These are phyloP conservation scores for Fusarium devonianum DNA, from an alignment of 2,329 filamentous ascomycete genomes.

Conservation along the genomic window DNA sequence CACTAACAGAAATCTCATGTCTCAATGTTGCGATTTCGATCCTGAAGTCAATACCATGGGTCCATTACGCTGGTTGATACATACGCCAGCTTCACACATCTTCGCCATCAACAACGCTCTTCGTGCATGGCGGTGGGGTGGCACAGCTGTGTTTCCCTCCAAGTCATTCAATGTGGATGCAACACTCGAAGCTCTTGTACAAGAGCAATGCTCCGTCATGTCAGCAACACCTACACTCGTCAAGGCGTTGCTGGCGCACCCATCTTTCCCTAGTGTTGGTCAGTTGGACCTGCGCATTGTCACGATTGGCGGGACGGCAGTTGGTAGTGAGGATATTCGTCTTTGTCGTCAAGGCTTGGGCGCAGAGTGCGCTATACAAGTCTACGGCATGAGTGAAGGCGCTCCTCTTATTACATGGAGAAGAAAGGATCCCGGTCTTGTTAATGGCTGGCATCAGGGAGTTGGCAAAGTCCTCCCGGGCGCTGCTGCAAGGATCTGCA, in stretches of 20 bases:
- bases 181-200: slow-evolving; percentile 44
- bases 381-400: slow-evolving; percentile 57
- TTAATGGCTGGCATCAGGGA: slow-evolving; percentile 48
- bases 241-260: slow-evolving; percentile 44
- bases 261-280: slow-evolving; percentile 37
- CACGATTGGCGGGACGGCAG: slow-evolving; percentile 46
- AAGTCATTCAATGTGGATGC: slow-evolving; percentile 45
- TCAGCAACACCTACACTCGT: slow-evolving; percentile 51
- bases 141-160: slow-evolving; percentile 47
- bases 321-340: slow-evolving; percentile 43
- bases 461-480: slow-evolving; percentile 53
- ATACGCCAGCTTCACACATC: slow-evolving; percentile 49
- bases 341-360: slow-evolving; percentile 46
- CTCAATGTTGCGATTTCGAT: slow-evolving; percentile 48
- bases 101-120: slow-evolving; percentile 51
- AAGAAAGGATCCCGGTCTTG: slow-evolving; percentile 41
- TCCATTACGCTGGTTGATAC: slow-evolving; percentile 48
- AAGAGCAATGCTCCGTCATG: slow-evolving; percentile 48
- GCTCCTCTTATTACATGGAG: slow-evolving; percentile 52
- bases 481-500: slow-evolving; percentile 49
- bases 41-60: slow-evolving; percentile 42
- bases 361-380: slow-evolving; percentile 45
- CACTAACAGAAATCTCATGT: slow-evolving; percentile 50
- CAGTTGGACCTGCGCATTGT: slow-evolving; percentile 45
- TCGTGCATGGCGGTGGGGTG: slow-evolving; percentile 48